These are phyloP conservation scores for Fragilariopsis cylindrus DNA, from an alignment of 108 stramenopile genomes.

Conservation along the genomic window DNA sequence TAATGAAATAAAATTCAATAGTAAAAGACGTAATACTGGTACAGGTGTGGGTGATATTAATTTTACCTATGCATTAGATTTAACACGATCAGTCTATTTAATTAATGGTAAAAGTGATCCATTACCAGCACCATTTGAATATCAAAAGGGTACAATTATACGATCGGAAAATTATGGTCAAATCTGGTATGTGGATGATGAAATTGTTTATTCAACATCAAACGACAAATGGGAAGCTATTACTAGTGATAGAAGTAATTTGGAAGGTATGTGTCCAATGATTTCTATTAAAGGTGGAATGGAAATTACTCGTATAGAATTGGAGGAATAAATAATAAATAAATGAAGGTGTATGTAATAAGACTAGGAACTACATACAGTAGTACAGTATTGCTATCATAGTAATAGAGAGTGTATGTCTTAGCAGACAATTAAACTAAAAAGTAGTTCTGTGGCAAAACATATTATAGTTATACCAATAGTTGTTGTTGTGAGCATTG, in stretches of 20 bases:
- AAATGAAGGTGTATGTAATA: not conserved
- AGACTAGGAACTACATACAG: no score
- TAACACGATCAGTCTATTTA: not conserved
- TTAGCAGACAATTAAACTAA: no score
- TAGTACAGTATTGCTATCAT: no score
- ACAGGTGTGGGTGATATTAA: not conserved
- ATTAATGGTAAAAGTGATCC: not conserved
- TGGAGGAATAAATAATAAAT: not conserved
- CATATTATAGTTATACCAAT: no score
- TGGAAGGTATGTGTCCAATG: not conserved
- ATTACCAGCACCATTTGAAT: not conserved
- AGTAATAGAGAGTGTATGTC: no score
- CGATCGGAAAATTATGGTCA: slow-evolving; percentile 1
- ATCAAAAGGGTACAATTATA: slow-evolving; percentile 12
- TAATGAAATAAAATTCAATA: not conserved
- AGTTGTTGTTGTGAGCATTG: no score
- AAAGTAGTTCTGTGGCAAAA: no score
- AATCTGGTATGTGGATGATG: not conserved
- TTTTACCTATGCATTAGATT: not conserved
- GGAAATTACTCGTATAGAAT: slow-evolving; percentile 5
- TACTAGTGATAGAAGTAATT: not conserved
- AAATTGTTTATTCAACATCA: not conserved
- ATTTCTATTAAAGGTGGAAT: slow-evolving; percentile 5
- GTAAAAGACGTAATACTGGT: not conserved
- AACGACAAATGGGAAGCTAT: not conserved